Percentiles rank a stretch among this genome's conserved stretches.
Conservation (phyloP, 225 moss, liverwort and hornwort species). For the Ulota crispa region DNA sequence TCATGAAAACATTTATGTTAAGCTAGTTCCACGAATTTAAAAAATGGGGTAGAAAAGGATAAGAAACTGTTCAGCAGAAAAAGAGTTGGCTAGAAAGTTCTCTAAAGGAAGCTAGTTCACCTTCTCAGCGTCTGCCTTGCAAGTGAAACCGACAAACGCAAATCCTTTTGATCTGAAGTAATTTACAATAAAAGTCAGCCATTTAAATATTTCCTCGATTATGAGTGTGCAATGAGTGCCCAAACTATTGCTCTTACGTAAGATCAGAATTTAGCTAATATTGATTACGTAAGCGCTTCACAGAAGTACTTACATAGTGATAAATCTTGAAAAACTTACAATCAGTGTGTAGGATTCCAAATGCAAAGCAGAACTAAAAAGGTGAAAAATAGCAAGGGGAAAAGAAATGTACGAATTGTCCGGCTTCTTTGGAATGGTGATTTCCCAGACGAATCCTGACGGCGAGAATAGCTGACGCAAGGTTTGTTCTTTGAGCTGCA, state of each 20-base stretch:
- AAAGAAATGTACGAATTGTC: constrained; percentile 68
- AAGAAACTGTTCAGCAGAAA: background rate
- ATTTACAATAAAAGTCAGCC: background rate
- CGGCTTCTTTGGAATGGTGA: constrained; percentile 86
- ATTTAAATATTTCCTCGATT: background rate
- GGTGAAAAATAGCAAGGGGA: background rate
- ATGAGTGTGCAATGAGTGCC: background rate
- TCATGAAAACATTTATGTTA: background rate
- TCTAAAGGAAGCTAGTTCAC: constrained; percentile 32
- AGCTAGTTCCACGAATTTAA: background rate
- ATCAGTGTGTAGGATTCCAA: background rate
- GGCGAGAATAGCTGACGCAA: constrained; percentile 84
- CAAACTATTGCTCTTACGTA: background rate
- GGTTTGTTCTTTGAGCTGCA: constrained; percentile 78
- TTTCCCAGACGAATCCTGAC: constrained; percentile 89
- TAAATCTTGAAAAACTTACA: background rate
- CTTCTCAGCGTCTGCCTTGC: constrained; percentile 86
- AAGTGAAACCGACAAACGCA: constrained; percentile 92
- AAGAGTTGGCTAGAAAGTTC: background rate
- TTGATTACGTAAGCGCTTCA: background rate
- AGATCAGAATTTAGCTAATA: background rate
- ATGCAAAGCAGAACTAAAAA: background rate
- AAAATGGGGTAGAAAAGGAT: background rate
- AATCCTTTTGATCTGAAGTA: constrained; percentile 81
- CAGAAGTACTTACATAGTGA: background rate